A percentile compares a stretch with the other conserved stretches of the same genome.
Evolutionary conservation across 2,329 filamentous ascomycete genomes (phyloP).

Genomic region (Ceratocystis variospora): DNA sequence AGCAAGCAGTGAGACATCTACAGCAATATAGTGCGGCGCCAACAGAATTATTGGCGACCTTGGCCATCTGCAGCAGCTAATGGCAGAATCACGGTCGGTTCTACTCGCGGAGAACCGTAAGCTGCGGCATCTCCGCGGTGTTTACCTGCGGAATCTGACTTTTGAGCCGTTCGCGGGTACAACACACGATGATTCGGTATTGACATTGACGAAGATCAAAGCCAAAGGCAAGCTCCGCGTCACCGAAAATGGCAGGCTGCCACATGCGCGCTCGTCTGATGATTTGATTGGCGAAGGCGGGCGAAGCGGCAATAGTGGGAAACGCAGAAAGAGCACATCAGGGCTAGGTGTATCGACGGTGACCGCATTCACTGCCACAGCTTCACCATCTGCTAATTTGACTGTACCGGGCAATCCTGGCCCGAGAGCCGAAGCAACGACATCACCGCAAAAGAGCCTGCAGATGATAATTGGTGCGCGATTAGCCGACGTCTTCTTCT

Average conservation of each 20-base stretch:
- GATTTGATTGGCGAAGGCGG: conserved; percentile 22
- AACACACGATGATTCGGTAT: conserved; percentile 66
- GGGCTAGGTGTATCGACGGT: not conserved
- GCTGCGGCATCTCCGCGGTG: conserved; percentile 71
- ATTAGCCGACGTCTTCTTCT: conserved; percentile 78
- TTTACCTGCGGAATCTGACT: conserved; percentile 74
- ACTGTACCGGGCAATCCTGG: conserved; percentile 29
- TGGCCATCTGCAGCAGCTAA: not conserved
- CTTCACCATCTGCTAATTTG: not conserved
- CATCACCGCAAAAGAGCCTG: conserved; percentile 53
- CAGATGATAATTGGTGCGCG: conserved; percentile 60
- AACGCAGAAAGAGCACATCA: conserved; percentile 53
- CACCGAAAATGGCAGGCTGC: conserved; percentile 35
- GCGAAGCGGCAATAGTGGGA: conserved; percentile 21
- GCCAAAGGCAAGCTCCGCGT: conserved; percentile 34
- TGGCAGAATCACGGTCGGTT: conserved; percentile 30
- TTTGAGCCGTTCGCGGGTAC: conserved; percentile 41
- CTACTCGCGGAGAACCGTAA: conserved; percentile 66
- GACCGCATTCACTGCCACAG: not conserved
- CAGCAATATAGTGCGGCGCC: not conserved
- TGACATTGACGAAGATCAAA: conserved; percentile 43
- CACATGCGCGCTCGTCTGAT: conserved; percentile 43
- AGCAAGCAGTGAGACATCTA: not conserved
- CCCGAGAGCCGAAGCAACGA: conserved; percentile 28
- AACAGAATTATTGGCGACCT: not conserved